These are phyloP conservation scores for Exutisphaerella laricina DNA, from an alignment of 2,329 filamentous ascomycete species.

Conservation along the genomic window DNA sequence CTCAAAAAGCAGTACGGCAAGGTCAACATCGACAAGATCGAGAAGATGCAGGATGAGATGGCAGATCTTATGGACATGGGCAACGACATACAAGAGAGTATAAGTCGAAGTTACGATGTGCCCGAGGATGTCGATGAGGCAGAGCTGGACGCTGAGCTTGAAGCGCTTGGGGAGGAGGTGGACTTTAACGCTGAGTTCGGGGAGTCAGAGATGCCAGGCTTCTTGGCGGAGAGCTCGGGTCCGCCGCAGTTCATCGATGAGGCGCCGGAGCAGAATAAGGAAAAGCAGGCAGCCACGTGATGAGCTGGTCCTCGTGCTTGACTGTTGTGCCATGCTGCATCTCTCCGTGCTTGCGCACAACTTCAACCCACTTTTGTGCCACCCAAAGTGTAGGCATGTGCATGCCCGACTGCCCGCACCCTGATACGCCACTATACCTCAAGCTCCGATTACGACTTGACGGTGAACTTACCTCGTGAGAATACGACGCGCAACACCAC, in stretches of 20 bases:
- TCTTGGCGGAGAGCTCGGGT: slow-evolving; percentile 70
- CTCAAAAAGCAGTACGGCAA: slow-evolving; percentile 93
- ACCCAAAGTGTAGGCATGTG: no score
- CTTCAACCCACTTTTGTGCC: slow-evolving; percentile 1
- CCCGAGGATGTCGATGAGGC: slow-evolving; percentile 96
- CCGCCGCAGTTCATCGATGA: slow-evolving; percentile 89
- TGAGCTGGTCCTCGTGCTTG: background rate
- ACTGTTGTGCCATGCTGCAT: background rate
- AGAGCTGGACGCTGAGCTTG: slow-evolving; percentile 91
- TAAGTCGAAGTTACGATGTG: slow-evolving; percentile 85
- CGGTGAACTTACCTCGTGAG: no score
- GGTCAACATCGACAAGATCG: slow-evolving; percentile 95
- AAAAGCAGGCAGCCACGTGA: slow-evolving; percentile 31
- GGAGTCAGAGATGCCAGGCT: slow-evolving; percentile 64
- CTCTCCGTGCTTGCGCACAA: background rate
- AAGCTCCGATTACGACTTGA: no score
- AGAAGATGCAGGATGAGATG: slow-evolving; percentile 98
- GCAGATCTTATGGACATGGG: slow-evolving; percentile 95
- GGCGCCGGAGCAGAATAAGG: slow-evolving; percentile 50
- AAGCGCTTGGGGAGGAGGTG: slow-evolving; percentile 90
- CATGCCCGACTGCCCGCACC: no score
- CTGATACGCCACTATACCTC: no score
- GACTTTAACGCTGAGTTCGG: slow-evolving; percentile 67
- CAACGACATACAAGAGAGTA: slow-evolving; percentile 95
- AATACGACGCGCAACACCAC: no score